A percentile compares a stretch with the other conserved stretches of the same genome.
Conservation (phyloP, 805 yeast genomes). For the Gaillardinia entomophila region DNA sequence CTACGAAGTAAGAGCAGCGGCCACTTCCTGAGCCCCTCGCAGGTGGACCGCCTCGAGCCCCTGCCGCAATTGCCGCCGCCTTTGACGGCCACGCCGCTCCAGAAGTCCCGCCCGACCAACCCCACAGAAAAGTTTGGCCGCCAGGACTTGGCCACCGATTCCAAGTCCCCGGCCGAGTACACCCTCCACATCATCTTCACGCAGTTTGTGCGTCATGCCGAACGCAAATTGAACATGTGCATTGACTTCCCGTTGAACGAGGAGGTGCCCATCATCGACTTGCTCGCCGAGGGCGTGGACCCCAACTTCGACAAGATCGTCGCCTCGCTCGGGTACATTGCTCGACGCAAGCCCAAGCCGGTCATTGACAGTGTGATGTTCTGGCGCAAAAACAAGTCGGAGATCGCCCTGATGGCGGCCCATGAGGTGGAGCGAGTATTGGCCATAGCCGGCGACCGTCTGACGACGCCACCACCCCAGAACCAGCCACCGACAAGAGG, state of each 20-base stretch:
- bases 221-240: conserved; percentile 73
- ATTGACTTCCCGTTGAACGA: conserved; percentile 55
- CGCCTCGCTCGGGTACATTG: conserved; percentile 82
- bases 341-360: conserved; percentile 85
- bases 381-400: conserved; percentile 94
- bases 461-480: not conserved
- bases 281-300: conserved; percentile 82
- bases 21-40: conserved; percentile 17
- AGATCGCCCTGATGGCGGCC: conserved; percentile 55
- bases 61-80: conserved; percentile 37
- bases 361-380: conserved; percentile 97
- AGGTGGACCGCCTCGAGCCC: conserved; percentile 17
- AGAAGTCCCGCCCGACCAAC: conserved; percentile 22
- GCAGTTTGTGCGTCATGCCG: conserved; percentile 92
- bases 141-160: conserved; percentile 43
- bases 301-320: conserved; percentile 81
- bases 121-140: conserved; percentile 32
- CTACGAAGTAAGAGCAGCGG: conserved; percentile 2
- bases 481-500: conserved; percentile 12
- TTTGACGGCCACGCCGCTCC: conserved; percentile 15
- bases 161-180: conserved; percentile 78
- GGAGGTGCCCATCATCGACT: conserved; percentile 75
- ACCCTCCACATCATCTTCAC: conserved; percentile 92
- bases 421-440: conserved; percentile 31
- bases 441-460: conserved; percentile 37